phyloP scores from a whole-genome alignment of 2,329 filamentous ascomycete species.

The Stenocarpella maydis region DNA sequence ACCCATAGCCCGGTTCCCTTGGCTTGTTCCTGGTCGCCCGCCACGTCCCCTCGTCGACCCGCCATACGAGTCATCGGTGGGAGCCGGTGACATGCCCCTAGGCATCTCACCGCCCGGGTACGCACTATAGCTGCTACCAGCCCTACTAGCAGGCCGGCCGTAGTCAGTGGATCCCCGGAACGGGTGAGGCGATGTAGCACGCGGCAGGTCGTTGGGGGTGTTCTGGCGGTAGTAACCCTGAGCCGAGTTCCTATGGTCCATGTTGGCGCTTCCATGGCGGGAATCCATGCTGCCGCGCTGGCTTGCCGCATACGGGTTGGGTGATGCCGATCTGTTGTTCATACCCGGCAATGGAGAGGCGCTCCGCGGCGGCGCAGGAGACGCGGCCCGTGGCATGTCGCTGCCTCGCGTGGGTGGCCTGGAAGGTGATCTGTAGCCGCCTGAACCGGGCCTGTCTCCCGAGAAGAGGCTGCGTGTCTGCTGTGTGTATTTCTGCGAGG shows the following conservation, averaged over 20 bases:
- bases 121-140: constrained; percentile 40
- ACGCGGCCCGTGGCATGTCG: constrained; percentile 67
- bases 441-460: constrained; percentile 47
- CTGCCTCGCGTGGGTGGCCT: constrained; percentile 67
- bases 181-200: constrained; percentile 58
- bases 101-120: constrained; percentile 51
- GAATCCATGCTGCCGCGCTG: constrained; percentile 44
- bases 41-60: constrained; percentile 63
- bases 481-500: constrained; percentile 85
- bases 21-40: constrained; percentile 58
- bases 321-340: constrained; percentile 62
- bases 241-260: constrained; percentile 55
- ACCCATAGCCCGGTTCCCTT: constrained; percentile 59
- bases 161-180: constrained; percentile 45
- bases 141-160: constrained; percentile 44
- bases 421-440: constrained; percentile 53
- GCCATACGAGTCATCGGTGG: constrained; percentile 60
- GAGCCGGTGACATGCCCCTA: constrained; percentile 54
- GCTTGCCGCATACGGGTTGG: constrained; percentile 66
- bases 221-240: constrained; percentile 61
- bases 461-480: constrained; percentile 83
- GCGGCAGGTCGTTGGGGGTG: constrained; percentile 57
- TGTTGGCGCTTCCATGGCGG: constrained; percentile 47
- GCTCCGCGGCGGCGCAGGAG: constrained; percentile 73
- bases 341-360: constrained; percentile 69